Evolutionary conservation across 352 stramenopile species (phyloP), one percentile per base, ranked within the genome.

Genomic region (Globisporangium takayamanum): DNA sequence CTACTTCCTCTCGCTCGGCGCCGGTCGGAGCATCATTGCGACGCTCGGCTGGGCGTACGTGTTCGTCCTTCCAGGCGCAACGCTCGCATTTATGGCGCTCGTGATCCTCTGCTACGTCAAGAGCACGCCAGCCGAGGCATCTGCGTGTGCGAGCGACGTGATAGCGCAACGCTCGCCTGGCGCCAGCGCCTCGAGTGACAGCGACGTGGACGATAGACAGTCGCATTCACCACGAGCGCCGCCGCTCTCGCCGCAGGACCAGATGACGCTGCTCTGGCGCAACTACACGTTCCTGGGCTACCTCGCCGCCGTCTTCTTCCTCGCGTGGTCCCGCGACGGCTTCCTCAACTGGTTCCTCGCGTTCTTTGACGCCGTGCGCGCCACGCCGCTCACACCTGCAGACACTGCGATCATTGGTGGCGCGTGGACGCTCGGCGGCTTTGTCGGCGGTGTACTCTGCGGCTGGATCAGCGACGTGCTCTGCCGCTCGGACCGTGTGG

Each of bases 331-430:
- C 25, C 77, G 76, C 36, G 78, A 88, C 46, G 81, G 78, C 26
- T 86, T 87, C 45, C 73, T 89, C 46, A 91, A 91, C 42, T 89
- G 76, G 81, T 89, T 89, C 59, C 67, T 88, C 36, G 85, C 81
- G 1, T 89, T 87, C 63, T 89, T 91, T 47, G 78, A 91, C 51
- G 70, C 79, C 36, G 81, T 88, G 37, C 78, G 81, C 7, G 57
- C 49, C 1, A 48, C 67, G 5, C 62, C 75, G 10, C 63, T 91
- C 20, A 76, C 74, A 0, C 70, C 69, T 0, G 72, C 68, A 18
- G 74, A 88, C 49, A 87, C 76, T 1, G 74, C 75, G 20, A 62
- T 91, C 59, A 82, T 91, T 39, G 81, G 78, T 14, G 81, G 81
- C 33, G 81, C 81, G 0, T 91, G 81, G 81, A 91, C 81, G 0